phyloP scores from a whole-genome alignment of 2,329 filamentous ascomycete species.

The Neonectria punicea region DNA sequence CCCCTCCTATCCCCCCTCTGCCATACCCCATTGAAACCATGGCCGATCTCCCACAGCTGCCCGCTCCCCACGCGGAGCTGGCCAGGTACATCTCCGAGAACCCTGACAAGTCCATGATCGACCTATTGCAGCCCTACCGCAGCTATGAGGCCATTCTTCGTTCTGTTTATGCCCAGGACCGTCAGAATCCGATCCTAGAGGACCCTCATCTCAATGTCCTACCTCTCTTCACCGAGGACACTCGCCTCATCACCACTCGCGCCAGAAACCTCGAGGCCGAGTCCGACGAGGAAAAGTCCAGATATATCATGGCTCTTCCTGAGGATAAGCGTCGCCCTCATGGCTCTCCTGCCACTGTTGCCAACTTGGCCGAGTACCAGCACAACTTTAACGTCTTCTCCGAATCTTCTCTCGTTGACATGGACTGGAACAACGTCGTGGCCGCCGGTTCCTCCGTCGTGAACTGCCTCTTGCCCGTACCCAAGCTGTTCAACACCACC shows the following conservation, averaged over 20 bases:
- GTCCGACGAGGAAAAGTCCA: conserved; percentile 67
- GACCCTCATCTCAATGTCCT: conserved; percentile 71
- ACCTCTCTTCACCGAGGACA: conserved; percentile 70
- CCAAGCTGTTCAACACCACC: conserved; percentile 67
- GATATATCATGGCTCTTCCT: conserved; percentile 76
- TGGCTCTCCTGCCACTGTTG: conserved; percentile 75
- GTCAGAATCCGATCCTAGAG: conserved; percentile 65
- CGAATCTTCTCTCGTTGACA: conserved; percentile 77
- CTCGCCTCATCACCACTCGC: conserved; percentile 67
- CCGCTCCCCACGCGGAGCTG: conserved; percentile 58
- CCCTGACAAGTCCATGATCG: conserved; percentile 61
- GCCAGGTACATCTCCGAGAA: conserved; percentile 65
- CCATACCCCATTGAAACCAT: conserved; percentile 46
- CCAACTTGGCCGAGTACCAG: conserved; percentile 75
- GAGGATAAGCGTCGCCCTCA: conserved; percentile 69
- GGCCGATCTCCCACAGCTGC: conserved; percentile 56
- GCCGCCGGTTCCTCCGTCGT: conserved; percentile 84
- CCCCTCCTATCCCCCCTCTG: neutral
- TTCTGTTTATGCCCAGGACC: conserved; percentile 75
- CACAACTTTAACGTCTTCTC: conserved; percentile 85
- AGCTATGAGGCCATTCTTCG: conserved; percentile 74
- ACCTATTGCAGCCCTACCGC: conserved; percentile 74
- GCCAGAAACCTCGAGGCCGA: conserved; percentile 70
- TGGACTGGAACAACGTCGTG: conserved; percentile 86
- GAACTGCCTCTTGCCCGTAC: conserved; percentile 80